Evolutionary conservation across 345 rosid species (phyloP).

Genomic region (Moricandia arvensis): DNA sequence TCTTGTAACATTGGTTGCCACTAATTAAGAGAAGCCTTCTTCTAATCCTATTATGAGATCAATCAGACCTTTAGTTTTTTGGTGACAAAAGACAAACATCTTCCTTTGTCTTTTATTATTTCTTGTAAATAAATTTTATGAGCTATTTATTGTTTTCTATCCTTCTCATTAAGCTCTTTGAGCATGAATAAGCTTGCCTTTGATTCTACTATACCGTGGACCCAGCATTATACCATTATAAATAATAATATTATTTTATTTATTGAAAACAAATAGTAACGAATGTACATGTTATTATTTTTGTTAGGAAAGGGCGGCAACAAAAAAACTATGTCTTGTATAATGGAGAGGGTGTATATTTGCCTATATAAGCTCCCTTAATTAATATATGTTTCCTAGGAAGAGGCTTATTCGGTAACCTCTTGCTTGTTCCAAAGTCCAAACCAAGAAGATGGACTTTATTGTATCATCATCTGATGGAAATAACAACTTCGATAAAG

Average conservation of each 20-base stretch:
- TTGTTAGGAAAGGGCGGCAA: not conserved
- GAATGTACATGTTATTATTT: not conserved
- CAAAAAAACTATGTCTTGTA: not conserved
- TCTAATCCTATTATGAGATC: not conserved
- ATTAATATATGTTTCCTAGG: slow-evolving; percentile 5
- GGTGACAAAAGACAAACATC: not conserved
- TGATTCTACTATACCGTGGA: not conserved
- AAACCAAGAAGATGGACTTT: not conserved
- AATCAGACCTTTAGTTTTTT: not conserved
- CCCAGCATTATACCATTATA: not conserved
- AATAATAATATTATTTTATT: not conserved
- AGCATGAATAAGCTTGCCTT: not conserved
- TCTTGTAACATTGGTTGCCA: not conserved
- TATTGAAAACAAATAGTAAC: not conserved
- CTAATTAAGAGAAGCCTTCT: not conserved
- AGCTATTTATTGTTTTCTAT: not conserved
- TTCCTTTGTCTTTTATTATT: not conserved
- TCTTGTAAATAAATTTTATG: not conserved
- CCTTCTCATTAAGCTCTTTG: not conserved
- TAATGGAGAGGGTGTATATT: not conserved
- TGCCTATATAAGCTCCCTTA: not conserved
- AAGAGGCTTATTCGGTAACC: not conserved
- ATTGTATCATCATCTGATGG: not conserved
- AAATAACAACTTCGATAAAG: not conserved
- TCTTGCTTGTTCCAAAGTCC: not conserved